Base-by-base conservation (phyloP, 352 stramenopile species). In the Phytophthora sojae region DNA sequence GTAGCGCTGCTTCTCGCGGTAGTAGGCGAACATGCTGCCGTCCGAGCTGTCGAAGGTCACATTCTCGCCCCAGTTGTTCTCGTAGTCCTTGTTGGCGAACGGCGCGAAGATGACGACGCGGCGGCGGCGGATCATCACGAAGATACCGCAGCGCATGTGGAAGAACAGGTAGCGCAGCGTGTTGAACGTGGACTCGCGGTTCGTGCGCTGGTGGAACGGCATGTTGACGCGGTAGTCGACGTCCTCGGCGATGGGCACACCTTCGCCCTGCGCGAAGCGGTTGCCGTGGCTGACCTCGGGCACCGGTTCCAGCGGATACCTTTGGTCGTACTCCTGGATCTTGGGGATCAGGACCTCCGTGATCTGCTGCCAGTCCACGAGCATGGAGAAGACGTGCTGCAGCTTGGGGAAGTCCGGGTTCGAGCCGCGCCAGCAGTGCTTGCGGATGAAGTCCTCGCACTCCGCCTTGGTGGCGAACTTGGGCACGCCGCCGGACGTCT, bases 121-220 rank as follows among this genome's bases (percentile, higher is more conserved):
- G 21, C 93, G 92, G 37, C 97, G 83, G 8, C 97, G 95, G 75
- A 99, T 99, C 95, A 99, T 99, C 37, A 99, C 97, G 68, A 98
- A 98, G 45, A 99, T 99, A 9, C 97, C 98, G 74, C 96, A 99
- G 64, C 98, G 98, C 93, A 99, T 99, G 86, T 99, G 97, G 79
- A 97, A 94, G 77, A 99, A 99, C 23, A 99, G 77, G 82, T 99
- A 99, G 69, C 95, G 94, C 61, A 99, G 86, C 37, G 97, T 99
- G 75, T 99, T 98, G 14, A 97, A 76, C 14, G 93, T 98, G 2
- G 93, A 98, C 60, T 89, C 84, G 45, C 86, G 89, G 56, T 85
- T 96, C 4, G 85, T 96, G 54, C 85, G 65, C 25, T 89, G 86
- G 77, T 99, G 96, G 83, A 99, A 98, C 25, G 94, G 96, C 57